Conservation (phyloP, 306 rosid genomes). For the Castanea mollissima region DNA sequence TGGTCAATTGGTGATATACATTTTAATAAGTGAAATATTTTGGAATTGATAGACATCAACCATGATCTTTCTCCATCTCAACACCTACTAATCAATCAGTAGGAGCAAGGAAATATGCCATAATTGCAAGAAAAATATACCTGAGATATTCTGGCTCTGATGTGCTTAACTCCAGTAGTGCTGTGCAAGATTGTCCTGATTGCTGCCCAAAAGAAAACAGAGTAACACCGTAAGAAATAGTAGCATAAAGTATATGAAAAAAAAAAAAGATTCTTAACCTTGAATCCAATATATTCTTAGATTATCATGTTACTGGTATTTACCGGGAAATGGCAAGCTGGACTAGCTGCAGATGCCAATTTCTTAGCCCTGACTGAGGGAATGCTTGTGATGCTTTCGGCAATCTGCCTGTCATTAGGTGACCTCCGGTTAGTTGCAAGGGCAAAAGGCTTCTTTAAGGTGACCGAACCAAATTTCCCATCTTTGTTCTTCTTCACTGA, state of each 20-base stretch:
- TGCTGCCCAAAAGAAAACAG: conserved; percentile 39
- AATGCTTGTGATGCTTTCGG: background rate
- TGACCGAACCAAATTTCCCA: conserved; percentile 46
- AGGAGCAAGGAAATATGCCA: too few relatives aligned
- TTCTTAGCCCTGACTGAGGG: background rate
- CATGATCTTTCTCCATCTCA: too few relatives aligned
- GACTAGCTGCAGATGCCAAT: background rate
- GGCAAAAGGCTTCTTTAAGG: conserved; percentile 38
- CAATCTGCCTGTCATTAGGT: conserved; percentile 44
- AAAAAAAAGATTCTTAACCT: conserved; percentile 15
- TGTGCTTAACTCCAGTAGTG: conserved; percentile 10
- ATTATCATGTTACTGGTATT: conserved; percentile 7
- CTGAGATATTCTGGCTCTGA: conserved; percentile 35
- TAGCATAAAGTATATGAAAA: background rate
- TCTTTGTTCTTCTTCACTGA: conserved; percentile 51
- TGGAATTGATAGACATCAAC: too few relatives aligned
- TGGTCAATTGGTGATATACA: too few relatives aligned
- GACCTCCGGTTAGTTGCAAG: conserved; percentile 35
- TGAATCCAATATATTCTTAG: background rate
- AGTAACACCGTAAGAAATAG: conserved; percentile 18
- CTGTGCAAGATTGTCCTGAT: conserved; percentile 59
- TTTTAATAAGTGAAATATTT: too few relatives aligned
- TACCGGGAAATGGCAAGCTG: background rate
- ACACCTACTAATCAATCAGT: too few relatives aligned
- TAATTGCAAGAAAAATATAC: conserved; percentile 46